phyloP scores from a whole-genome alignment of 345 rosid species.

The Dovyalis caffra region DNA sequence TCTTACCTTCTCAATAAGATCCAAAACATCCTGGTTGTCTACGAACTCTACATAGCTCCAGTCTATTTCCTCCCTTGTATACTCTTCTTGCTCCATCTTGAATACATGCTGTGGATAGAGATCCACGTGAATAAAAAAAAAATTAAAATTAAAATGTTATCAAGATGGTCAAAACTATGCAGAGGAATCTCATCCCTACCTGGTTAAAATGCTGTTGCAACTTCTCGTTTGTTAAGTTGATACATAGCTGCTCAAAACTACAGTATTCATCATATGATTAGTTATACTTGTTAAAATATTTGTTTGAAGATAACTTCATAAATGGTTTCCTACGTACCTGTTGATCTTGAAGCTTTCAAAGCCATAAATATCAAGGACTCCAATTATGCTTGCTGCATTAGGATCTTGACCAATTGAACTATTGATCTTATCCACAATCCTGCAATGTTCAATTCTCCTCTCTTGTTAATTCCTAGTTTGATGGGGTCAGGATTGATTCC shows the following conservation, averaged over 20 bases:
- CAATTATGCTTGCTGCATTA: constrained; percentile 55
- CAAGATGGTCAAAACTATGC: neutral
- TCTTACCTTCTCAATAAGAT: constrained; percentile 64
- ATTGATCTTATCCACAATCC: constrained; percentile 77
- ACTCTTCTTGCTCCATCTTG: constrained; percentile 81
- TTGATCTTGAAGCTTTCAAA: constrained; percentile 75
- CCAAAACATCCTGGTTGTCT: constrained; percentile 76
- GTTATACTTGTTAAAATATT: constrained; percentile 10
- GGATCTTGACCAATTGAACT: constrained; percentile 76
- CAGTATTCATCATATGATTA: constrained; percentile 6
- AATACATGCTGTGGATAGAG: constrained; percentile 60
- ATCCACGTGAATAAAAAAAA: constrained; percentile 5
- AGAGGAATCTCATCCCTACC: constrained; percentile 33
- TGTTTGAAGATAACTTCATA: neutral
- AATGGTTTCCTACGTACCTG: constrained; percentile 37
- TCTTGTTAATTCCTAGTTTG: constrained; percentile 4
- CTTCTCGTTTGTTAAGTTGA: constrained; percentile 78
- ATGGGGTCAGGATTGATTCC: neutral
- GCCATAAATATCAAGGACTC: constrained; percentile 81
- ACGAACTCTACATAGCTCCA: constrained; percentile 83
- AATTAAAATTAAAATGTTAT: neutral
- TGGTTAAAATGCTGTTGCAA: constrained; percentile 80
- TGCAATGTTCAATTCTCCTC: constrained; percentile 26
- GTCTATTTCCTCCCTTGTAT: constrained; percentile 63
- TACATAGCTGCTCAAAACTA: constrained; percentile 81